Conservation (phyloP, 2,329 filamentous ascomycete genomes). For the Pseudogymnoascus sp. region DNA sequence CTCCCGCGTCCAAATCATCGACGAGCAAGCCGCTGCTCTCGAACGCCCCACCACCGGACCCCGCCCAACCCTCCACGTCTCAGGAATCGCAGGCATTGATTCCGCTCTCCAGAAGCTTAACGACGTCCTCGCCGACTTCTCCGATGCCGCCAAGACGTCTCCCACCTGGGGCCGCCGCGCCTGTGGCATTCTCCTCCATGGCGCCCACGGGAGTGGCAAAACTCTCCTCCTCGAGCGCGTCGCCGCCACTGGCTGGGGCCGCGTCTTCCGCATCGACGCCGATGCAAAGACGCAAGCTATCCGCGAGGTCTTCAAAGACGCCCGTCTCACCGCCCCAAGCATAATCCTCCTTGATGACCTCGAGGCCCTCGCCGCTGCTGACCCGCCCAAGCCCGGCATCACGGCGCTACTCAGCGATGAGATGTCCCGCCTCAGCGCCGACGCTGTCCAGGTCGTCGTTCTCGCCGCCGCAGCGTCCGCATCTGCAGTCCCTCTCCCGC, state of each 20-base stretch:
- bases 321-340: constrained; percentile 61
- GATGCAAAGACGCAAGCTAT: constrained; percentile 52
- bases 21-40: constrained; percentile 18
- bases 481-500: constrained; percentile 60
- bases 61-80: constrained; percentile 35
- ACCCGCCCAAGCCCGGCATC: constrained; percentile 41
- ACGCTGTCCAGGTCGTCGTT: constrained; percentile 54
- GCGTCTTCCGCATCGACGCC: constrained; percentile 53
- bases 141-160: constrained; percentile 26
- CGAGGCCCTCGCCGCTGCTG: constrained; percentile 59
- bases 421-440: constrained; percentile 44
- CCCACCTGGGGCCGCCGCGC: constrained; percentile 23
- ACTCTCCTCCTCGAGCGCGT: constrained; percentile 64
- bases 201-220: constrained; percentile 79
- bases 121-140: constrained; percentile 52
- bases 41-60: constrained; percentile 16
- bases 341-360: constrained; percentile 74
- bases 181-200: constrained; percentile 52
- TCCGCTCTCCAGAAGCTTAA: constrained; percentile 60
- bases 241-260: constrained; percentile 60
- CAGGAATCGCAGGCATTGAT: constrained; percentile 60
- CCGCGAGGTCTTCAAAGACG: constrained; percentile 61
- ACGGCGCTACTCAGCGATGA: constrained; percentile 46
- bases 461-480: constrained; percentile 67
- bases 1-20: constrained; percentile 23